Conservation (phyloP, 495 filamentous ascomycete species). For the Podospora didyma region DNA sequence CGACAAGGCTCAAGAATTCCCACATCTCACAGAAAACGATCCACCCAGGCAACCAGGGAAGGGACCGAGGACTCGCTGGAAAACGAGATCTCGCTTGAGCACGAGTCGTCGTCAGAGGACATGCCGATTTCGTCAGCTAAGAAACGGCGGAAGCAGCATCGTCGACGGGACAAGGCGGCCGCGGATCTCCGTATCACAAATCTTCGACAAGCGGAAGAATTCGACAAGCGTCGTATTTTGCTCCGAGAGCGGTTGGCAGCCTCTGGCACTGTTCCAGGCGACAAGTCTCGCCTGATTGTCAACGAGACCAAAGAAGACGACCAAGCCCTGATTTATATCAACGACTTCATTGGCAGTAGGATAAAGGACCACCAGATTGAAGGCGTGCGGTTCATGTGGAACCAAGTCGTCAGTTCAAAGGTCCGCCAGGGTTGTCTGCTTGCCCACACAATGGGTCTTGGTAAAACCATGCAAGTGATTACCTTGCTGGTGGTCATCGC, state of each 20-base stretch:
- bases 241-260: slow-evolving; percentile 40
- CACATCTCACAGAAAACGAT: background rate
- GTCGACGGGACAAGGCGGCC: slow-evolving; percentile 42
- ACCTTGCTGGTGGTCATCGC: slow-evolving; percentile 72
- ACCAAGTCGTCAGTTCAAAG: slow-evolving; percentile 56
- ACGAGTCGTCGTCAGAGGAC: slow-evolving; percentile 11
- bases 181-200: slow-evolving; percentile 44
- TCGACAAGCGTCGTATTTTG: slow-evolving; percentile 46
- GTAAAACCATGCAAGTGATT: slow-evolving; percentile 91
- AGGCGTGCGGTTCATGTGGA: slow-evolving; percentile 88
- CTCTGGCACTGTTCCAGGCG: slow-evolving; percentile 35
- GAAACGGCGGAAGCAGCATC: slow-evolving; percentile 42
- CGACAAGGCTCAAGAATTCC: too few relatives aligned
- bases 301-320: slow-evolving; percentile 63
- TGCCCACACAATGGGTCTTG: slow-evolving; percentile 90
- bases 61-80: slow-evolving; percentile 8
- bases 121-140: slow-evolving; percentile 18
- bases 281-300: slow-evolving; percentile 56
- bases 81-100: slow-evolving; percentile 1
- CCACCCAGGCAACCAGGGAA: background rate
- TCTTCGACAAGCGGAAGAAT: slow-evolving; percentile 38
- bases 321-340: slow-evolving; percentile 47
- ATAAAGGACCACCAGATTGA: slow-evolving; percentile 57
- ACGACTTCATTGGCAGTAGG: slow-evolving; percentile 41
- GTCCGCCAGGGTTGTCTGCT: slow-evolving; percentile 71